Base-by-base conservation (phyloP, 148 eudicot species). In the Chenopodium berlandieri region DNA sequence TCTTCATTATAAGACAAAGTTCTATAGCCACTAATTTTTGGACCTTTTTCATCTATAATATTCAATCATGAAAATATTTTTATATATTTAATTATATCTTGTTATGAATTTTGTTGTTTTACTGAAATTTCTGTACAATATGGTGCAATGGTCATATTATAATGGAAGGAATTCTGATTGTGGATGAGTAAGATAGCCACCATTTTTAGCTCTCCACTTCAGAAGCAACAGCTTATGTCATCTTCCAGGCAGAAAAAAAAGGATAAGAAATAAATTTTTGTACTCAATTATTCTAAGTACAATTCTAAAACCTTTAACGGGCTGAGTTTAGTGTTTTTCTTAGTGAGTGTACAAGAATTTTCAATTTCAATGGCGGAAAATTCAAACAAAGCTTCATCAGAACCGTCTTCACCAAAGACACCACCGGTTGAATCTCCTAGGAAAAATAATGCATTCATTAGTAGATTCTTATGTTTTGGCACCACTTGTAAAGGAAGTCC, bases 101-200 rank as follows among this genome's bases (percentile, higher is more conserved):
- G 7, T 56, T 56, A 56, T 14, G 47, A 32, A 10, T 40, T 17
- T 23, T 32, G 47, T 56, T 56, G 62, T 56, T 56, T 50, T 56
- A 56, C 17, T 56, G 62, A 17, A 56, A 13, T 40, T 56, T 56
- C 22, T 14, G 62, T 56, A 56, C 62, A 56, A 5, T 14, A 30
- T 25, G 37, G 12, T 67, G 30, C 22, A 56, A 77, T 31, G 31
- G 73, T 32, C 40, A 56, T 83, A 52, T 73, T 78, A 52, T 74
- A 83, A 79, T 74, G 47, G 78, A 67, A 78, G 81, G 77, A 75
- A 82, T 30, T 68, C 71, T 84, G 86, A 46, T 83, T 75, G 83
- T 87, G 91, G 90, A 82, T 82, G 90, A 89, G 86, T 85, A 85
- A 88, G 87, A 85, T 86, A 68, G 73, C 75, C 77, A 79, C 85